Conservation (phyloP, 345 rosid species). For the Eucalyptus sp. region DNA sequence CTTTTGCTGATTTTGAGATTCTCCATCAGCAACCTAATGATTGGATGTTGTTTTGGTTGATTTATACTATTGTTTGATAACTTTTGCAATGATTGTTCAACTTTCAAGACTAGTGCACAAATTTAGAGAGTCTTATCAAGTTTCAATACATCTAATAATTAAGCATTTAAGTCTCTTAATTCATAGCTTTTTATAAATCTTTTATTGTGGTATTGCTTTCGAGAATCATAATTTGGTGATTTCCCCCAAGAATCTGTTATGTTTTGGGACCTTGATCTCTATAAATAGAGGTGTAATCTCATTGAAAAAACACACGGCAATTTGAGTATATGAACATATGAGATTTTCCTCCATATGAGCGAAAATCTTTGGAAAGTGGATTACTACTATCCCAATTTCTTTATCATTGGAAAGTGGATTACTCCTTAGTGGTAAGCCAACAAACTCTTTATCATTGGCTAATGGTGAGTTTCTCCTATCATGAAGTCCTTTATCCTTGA, state of each 20-base stretch:
- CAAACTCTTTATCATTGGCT: neutral
- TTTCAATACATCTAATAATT: neutral
- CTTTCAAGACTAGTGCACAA: neutral
- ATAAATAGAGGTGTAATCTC: neutral
- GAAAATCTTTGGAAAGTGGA: neutral
- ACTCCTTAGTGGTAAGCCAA: neutral
- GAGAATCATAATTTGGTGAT: neutral
- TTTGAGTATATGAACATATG: neutral
- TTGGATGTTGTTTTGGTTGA: neutral
- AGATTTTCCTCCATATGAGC: neutral
- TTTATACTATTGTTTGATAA: too few relatives aligned
- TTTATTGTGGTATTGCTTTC: neutral
- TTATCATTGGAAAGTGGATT: neutral
- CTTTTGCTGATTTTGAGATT: too few relatives aligned
- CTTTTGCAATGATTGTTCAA: fast-evolving
- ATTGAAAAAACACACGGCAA: neutral
- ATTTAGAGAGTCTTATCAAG: neutral
- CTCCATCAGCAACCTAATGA: neutral
- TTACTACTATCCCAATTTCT: neutral
- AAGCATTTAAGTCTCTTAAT: neutral
- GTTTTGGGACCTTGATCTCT: neutral
- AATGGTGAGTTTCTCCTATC: neutral
- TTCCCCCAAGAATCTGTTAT: neutral
- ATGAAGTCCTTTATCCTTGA: too few relatives aligned
- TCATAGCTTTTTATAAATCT: neutral